These are phyloP conservation scores for Bryoerythrophyllum caledonicum DNA, from an alignment of 225 moss, liverwort and hornwort genomes.

Conservation along the genomic window DNA sequence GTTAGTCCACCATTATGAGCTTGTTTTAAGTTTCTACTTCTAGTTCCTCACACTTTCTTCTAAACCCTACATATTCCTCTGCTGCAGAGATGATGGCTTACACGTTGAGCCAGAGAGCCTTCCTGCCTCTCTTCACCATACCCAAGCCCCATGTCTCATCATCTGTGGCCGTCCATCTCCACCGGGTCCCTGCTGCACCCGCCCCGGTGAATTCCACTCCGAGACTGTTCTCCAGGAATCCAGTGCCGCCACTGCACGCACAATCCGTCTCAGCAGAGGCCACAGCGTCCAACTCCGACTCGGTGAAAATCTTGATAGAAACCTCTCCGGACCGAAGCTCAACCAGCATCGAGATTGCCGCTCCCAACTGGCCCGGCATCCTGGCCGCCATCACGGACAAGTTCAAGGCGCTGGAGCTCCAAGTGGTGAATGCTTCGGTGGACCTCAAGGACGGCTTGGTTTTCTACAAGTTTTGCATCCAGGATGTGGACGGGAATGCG, in stretches of 20 bases:
- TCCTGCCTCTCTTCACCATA: slow-evolving; percentile 29
- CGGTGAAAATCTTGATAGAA: slow-evolving; percentile 45
- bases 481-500: slow-evolving; percentile 49
- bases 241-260: slow-evolving; percentile 32
- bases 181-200: slow-evolving; percentile 10
- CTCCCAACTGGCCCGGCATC: slow-evolving; percentile 69
- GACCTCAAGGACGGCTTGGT: slow-evolving; percentile 61
- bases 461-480: slow-evolving; percentile 62
- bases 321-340: slow-evolving; percentile 44
- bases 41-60: not conserved
- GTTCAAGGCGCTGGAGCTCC: slow-evolving; percentile 64
- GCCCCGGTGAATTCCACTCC: slow-evolving; percentile 12
- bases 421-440: slow-evolving; percentile 55
- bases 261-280: slow-evolving; percentile 31
- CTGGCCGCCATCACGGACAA: slow-evolving; percentile 62
- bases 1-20: slow-evolving; percentile 29
- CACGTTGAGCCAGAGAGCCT: slow-evolving; percentile 30
- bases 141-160: slow-evolving; percentile 20
- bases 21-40: not conserved
- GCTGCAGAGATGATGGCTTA: slow-evolving; percentile 48
- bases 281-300: slow-evolving; percentile 22
- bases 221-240: slow-evolving; percentile 24
- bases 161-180: slow-evolving; percentile 13
- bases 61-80: slow-evolving; percentile 1
- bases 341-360: slow-evolving; percentile 56